These are phyloP conservation scores for Sporothrix pseudoabietina DNA, from an alignment of 2,329 filamentous ascomycete species.

Conservation along the genomic window DNA sequence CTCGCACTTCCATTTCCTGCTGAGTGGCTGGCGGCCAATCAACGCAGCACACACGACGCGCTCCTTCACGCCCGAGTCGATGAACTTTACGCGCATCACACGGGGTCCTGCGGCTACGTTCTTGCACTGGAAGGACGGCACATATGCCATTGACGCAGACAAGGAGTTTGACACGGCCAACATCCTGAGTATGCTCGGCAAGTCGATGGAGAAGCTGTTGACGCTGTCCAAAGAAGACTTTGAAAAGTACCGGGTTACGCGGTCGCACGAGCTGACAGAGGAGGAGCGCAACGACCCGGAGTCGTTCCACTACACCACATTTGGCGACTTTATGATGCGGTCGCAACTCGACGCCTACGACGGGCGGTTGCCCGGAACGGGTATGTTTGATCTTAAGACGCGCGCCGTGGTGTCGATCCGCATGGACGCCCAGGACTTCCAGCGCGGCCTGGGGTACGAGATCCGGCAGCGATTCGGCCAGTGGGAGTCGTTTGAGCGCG, in stretches of 20 bases:
- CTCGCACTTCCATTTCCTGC: conserved; percentile 87
- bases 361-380: conserved; percentile 79
- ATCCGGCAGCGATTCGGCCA: conserved; percentile 73
- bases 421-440: conserved; percentile 74
- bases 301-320: conserved; percentile 82
- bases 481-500: conserved; percentile 90
- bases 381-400: conserved; percentile 96
- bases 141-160: conserved; percentile 93
- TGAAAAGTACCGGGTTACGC: conserved; percentile 75
- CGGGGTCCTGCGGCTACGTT: conserved; percentile 79
- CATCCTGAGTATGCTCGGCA: conserved; percentile 86
- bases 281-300: conserved; percentile 73
- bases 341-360: conserved; percentile 94
- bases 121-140: conserved; percentile 76
- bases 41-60: conserved; percentile 68
- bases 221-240: conserved; percentile 81
- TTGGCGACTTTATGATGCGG: conserved; percentile 88
- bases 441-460: conserved; percentile 82
- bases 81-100: conserved; percentile 70
- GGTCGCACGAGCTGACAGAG: conserved; percentile 68
- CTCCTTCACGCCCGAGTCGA: conserved; percentile 62
- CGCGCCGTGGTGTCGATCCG: conserved; percentile 88
- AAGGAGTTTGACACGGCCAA: conserved; percentile 87
- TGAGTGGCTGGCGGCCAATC: conserved; percentile 79
- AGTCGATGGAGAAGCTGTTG: conserved; percentile 94